These are phyloP conservation scores for Stephania yunnanensis DNA, from an alignment of 164 flowering plant genomes.

Conservation along the genomic window DNA sequence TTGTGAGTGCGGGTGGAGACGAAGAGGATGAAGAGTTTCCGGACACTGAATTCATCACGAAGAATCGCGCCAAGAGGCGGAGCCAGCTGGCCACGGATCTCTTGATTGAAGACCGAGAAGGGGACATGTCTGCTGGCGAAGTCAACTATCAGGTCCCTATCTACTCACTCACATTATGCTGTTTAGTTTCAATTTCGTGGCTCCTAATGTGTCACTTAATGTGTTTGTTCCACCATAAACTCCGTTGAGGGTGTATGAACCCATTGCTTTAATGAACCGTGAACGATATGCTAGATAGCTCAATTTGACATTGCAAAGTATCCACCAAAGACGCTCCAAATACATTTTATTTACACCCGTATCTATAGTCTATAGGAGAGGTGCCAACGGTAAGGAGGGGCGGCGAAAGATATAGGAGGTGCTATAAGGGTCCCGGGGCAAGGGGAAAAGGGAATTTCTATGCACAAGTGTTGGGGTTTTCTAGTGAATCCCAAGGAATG, in stretches of 20 bases:
- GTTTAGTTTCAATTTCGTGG: background rate
- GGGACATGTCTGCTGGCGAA: conserved; percentile 52
- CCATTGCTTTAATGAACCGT: background rate
- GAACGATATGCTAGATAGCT: background rate
- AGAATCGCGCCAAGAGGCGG: conserved; percentile 62
- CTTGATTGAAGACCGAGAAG: conserved; percentile 35
- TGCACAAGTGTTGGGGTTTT: too few species aligned
- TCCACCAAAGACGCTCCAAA: too few species aligned
- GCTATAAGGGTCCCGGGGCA: too few species aligned
- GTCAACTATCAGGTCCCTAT: conserved; percentile 54
- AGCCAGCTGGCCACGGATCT: conserved; percentile 38
- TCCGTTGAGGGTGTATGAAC: too few species aligned
- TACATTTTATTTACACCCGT: too few species aligned
- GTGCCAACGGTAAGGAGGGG: too few species aligned
- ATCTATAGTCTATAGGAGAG: too few species aligned
- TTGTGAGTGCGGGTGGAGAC: conserved; percentile 10
- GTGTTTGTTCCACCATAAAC: too few species aligned
- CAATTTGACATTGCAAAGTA: too few species aligned
- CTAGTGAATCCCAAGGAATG: too few species aligned
- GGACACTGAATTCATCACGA: conserved; percentile 57
- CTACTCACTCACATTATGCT: background rate
- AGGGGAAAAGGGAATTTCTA: too few species aligned
- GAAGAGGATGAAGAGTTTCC: conserved; percentile 11
- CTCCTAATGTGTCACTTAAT: background rate
- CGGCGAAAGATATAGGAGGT: too few species aligned